These are phyloP conservation scores for Morella rubra DNA, from an alignment of 306 rosid genomes.

Conservation along the genomic window DNA sequence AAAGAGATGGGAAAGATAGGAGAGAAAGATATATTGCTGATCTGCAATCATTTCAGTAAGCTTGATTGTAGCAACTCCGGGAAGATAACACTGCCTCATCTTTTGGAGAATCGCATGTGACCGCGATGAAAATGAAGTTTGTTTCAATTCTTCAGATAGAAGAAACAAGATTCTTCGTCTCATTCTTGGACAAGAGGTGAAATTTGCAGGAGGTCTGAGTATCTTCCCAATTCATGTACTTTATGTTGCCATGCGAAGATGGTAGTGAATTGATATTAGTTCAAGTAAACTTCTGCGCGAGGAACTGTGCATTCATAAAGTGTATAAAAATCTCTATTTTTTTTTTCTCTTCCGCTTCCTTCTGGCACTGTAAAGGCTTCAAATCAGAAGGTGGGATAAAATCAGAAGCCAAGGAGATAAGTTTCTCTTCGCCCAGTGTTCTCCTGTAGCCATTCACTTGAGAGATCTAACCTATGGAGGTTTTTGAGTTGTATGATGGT, in stretches of 20 bases:
- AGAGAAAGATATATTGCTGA: slow-evolving; percentile 64
- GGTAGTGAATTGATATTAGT: background rate
- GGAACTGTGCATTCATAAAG: background rate
- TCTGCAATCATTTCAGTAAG: slow-evolving; percentile 65
- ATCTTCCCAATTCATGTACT: background rate
- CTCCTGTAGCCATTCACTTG: background rate
- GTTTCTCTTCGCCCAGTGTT: background rate
- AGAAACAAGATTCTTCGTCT: background rate
- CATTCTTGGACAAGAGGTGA: background rate
- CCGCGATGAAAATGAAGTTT: background rate
- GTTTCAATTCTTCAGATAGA: background rate
- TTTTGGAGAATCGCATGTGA: slow-evolving; percentile 42
- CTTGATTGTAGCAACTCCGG: slow-evolving; percentile 70
- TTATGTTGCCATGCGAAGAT: background rate
- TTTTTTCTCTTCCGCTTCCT: background rate
- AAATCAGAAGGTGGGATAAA: background rate
- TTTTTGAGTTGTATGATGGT: background rate
- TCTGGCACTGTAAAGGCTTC: background rate
- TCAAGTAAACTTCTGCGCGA: background rate
- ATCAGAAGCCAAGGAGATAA: background rate
- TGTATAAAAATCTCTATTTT: background rate
- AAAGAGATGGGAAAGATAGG: slow-evolving; percentile 87
- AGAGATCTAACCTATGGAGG: background rate
- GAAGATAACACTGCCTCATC: slow-evolving; percentile 73
- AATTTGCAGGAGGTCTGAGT: background rate